Conservation (phyloP, 306 rosid genomes). For the Begonia fuchsioides region DNA sequence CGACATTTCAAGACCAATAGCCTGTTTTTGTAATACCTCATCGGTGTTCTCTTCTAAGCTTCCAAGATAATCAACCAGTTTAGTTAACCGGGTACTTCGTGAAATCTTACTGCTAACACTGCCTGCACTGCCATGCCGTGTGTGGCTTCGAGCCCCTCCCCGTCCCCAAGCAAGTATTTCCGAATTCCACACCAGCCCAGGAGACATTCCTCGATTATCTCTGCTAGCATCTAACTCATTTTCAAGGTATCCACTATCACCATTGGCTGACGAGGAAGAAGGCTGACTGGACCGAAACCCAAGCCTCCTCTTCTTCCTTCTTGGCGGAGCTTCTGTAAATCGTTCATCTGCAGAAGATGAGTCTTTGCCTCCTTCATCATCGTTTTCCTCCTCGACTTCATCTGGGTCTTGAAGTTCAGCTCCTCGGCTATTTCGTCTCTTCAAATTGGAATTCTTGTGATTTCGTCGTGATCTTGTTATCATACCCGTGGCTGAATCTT, state of each 20-base stretch:
- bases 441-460: slow-evolving; percentile 34
- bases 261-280: slow-evolving; percentile 57
- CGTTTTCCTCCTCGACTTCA: slow-evolving; percentile 64
- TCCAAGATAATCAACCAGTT: slow-evolving; percentile 59
- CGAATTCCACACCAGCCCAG: slow-evolving; percentile 52
- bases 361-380: slow-evolving; percentile 39
- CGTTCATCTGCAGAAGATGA: slow-evolving; percentile 68
- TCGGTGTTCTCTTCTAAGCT: slow-evolving; percentile 46
- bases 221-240: slow-evolving; percentile 50
- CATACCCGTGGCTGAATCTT: slow-evolving; percentile 37
- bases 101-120: slow-evolving; percentile 56
- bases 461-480: slow-evolving; percentile 52
- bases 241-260: slow-evolving; percentile 48
- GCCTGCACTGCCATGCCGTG: slow-evolving; percentile 56
- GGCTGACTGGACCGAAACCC: slow-evolving; percentile 56
- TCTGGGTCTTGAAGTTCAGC: slow-evolving; percentile 56
- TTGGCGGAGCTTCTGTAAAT: slow-evolving; percentile 36
- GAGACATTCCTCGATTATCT: slow-evolving; percentile 47
- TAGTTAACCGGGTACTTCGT: slow-evolving; percentile 51
- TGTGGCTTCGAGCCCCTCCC: slow-evolving; percentile 77
- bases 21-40: slow-evolving; percentile 40
- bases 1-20: too few species aligned
- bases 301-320: slow-evolving; percentile 49
- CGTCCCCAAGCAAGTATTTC: slow-evolving; percentile 87
- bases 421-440: slow-evolving; percentile 44